These are phyloP conservation scores for Plasmodium fragile DNA, from an alignment of 169 alveolate species.

Conservation along the genomic window DNA sequence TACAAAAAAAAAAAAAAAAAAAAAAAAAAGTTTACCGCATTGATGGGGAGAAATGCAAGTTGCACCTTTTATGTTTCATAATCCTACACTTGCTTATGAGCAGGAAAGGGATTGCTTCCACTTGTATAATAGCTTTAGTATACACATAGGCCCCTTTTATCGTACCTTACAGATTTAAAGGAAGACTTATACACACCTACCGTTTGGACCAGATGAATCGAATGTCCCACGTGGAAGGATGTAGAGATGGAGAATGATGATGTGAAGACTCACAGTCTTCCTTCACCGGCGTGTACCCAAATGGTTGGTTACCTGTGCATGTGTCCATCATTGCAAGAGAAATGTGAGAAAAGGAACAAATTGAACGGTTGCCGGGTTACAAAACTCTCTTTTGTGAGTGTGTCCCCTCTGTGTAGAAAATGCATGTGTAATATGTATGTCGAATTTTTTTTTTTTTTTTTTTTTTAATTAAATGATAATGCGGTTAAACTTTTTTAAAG, in stretches of 20 bases:
- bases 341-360: neutral
- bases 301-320: neutral
- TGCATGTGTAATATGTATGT: neutral
- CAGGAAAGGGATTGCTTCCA: neutral
- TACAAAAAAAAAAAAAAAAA: too few relatives aligned
- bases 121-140: neutral
- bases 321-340: neutral
- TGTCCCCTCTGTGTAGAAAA: neutral
- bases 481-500: neutral
- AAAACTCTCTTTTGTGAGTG: neutral
- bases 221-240: neutral
- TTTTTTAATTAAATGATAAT: neutral
- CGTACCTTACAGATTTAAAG: neutral
- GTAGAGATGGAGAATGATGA: neutral
- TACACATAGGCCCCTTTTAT: neutral
- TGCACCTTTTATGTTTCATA: neutral
- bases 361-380: neutral
- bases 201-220: neutral
- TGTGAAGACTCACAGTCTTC: neutral
- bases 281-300: neutral
- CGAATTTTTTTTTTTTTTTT: neutral
- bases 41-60: neutral
- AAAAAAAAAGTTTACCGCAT: neutral
- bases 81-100: neutral
- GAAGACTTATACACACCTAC: neutral